Conservation (phyloP, 2,329 filamentous ascomycete genomes). For the Trichothecium roseum region DNA sequence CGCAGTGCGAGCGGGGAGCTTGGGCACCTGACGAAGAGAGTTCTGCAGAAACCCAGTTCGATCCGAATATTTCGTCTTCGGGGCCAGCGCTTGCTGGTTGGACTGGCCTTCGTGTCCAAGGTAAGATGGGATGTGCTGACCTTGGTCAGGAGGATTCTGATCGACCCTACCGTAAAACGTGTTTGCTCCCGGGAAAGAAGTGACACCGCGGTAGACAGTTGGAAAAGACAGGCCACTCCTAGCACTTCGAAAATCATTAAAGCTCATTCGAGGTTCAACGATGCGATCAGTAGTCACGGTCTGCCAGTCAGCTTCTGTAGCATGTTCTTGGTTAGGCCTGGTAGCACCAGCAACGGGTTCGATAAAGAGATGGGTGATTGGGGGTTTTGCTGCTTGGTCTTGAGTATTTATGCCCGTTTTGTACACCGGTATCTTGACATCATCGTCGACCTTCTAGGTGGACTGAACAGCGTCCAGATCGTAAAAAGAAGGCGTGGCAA, state of each 20-base stretch:
- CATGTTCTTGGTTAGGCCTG: slow-evolving; percentile 1
- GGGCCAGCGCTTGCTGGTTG: slow-evolving; percentile 11
- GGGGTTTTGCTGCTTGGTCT: not conserved
- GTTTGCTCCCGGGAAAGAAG: slow-evolving; percentile 9
- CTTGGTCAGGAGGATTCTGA: slow-evolving; percentile 11
- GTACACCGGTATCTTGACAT: slow-evolving; percentile 23
- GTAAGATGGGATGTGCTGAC: slow-evolving; percentile 7
- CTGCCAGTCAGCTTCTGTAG: slow-evolving; percentile 18
- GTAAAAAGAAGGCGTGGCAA: slow-evolving; percentile 19
- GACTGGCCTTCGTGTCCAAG: slow-evolving; percentile 13
- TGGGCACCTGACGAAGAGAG: slow-evolving; percentile 10
- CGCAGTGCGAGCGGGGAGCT: slow-evolving; percentile 10
- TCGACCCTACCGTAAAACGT: slow-evolving; percentile 14
- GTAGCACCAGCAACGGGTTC: not conserved
- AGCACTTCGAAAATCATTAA: slow-evolving; percentile 16
- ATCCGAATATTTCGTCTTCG: slow-evolving; percentile 7
- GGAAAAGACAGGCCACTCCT: slow-evolving; percentile 10
- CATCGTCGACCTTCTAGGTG: slow-evolving; percentile 29
- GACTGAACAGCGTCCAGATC: slow-evolving; percentile 24
- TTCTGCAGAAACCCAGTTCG: slow-evolving; percentile 11
- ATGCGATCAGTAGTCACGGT: slow-evolving; percentile 21
- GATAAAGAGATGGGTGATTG: not conserved
- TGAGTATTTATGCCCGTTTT: slow-evolving; percentile 6
- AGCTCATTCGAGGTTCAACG: slow-evolving; percentile 10
- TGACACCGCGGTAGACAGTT: slow-evolving; percentile 23